These are phyloP conservation scores for Sinapis alba DNA, from an alignment of 441 rosid species.

Conservation along the genomic window DNA sequence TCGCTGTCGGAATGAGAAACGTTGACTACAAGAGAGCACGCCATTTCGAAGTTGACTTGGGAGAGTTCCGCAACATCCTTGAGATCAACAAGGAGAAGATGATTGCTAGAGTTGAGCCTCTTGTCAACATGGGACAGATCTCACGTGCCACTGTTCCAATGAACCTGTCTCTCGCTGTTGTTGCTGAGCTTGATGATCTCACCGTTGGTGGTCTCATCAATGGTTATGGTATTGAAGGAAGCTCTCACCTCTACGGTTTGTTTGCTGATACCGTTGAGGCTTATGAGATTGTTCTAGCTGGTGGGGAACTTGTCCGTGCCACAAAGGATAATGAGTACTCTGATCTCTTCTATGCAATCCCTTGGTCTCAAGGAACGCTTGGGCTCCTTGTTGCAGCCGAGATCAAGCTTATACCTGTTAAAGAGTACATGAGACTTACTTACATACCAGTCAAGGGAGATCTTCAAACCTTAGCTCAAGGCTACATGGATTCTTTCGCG, in stretches of 20 bases:
- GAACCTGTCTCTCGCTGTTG: conserved; percentile 97
- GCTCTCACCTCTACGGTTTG: conserved; percentile 94
- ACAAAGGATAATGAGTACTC: conserved; percentile 92
- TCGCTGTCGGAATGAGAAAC: conserved; percentile 98
- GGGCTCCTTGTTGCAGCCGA: conserved; percentile 95
- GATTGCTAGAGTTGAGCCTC: conserved; percentile 93
- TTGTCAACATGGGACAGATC: conserved; percentile 99
- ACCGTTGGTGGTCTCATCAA: conserved; percentile 99
- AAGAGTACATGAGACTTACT: conserved; percentile 94
- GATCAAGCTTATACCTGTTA: conserved; percentile 82
- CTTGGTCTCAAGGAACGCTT: conserved; percentile 98
- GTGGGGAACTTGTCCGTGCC: conserved; percentile 88
- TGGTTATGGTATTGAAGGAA: conserved; percentile 98
- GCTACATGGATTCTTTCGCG: conserved; percentile 79
- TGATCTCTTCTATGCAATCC: conserved; percentile 89
- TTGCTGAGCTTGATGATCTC: conserved; percentile 98
- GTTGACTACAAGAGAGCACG: conserved; percentile 97
- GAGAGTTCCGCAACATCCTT: conserved; percentile 78
- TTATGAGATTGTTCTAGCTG: conserved; percentile 88
- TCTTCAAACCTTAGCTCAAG: conserved; percentile 76
- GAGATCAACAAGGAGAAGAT: conserved; percentile 85
- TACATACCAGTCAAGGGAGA: conserved; percentile 83
- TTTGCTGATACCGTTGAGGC: conserved; percentile 97
- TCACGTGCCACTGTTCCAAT: conserved; percentile 76
- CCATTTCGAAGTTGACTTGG: conserved; percentile 93